phyloP scores from a whole-genome alignment of 768 basidiomycete species.

The Termitomyces sp. region DNA sequence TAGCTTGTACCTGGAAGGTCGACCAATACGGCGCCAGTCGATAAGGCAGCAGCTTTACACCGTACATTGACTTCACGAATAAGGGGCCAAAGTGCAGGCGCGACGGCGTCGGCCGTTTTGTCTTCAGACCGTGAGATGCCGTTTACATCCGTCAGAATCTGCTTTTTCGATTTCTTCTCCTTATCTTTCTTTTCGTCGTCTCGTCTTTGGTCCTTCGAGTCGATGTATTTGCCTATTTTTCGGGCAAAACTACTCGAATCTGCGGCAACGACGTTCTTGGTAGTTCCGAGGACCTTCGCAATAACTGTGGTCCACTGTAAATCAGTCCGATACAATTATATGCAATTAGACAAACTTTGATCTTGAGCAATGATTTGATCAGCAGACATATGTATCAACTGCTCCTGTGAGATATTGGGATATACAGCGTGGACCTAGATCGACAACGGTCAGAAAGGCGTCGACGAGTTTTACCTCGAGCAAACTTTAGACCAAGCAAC shows the following conservation, averaged over 20 bases:
- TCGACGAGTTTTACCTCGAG: background rate
- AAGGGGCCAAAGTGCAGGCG: slow-evolving; percentile 54
- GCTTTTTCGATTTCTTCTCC: slow-evolving; percentile 30
- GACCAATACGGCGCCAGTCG: slow-evolving; percentile 57
- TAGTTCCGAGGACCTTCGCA: slow-evolving; percentile 41
- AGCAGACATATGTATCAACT: slow-evolving; percentile 40
- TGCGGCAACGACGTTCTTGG: slow-evolving; percentile 43
- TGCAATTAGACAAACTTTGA: slow-evolving; percentile 27
- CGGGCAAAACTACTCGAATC: slow-evolving; percentile 47
- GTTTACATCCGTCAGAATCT: slow-evolving; percentile 23
- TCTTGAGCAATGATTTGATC: slow-evolving; percentile 47
- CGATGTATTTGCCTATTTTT: slow-evolving; percentile 58
- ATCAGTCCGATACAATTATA: background rate
- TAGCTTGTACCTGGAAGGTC: slow-evolving; percentile 49
- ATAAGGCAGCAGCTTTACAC: slow-evolving; percentile 43
- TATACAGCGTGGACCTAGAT: slow-evolving; percentile 56
- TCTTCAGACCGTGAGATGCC: slow-evolving; percentile 16
- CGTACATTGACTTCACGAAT: slow-evolving; percentile 59
- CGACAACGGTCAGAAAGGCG: background rate
- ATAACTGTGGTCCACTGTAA: slow-evolving; percentile 28
- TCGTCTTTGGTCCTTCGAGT: slow-evolving; percentile 56
- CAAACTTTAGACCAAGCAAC: slow-evolving; percentile 56
- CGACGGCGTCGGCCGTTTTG: slow-evolving; percentile 20
- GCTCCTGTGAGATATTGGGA: slow-evolving; percentile 43
- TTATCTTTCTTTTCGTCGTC: slow-evolving; percentile 32